Base-by-base conservation (phyloP, 2,329 filamentous ascomycete genomes). In the Fusarium sp. region DNA sequence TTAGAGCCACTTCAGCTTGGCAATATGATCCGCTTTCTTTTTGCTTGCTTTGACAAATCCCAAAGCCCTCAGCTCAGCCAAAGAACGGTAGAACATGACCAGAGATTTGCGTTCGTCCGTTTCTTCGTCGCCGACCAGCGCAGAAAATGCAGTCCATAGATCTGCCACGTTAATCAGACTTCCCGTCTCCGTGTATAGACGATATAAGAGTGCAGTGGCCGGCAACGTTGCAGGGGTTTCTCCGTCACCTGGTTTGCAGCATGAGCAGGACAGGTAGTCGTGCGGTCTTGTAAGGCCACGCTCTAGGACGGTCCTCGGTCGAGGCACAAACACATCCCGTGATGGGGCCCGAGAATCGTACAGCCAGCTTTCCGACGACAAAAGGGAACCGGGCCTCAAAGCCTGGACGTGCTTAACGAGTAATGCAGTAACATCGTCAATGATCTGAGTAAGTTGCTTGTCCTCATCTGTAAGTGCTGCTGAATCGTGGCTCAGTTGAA, bases 1-100 rank as follows among this genome's bases (percentile, higher is more conserved):
- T 61, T 65, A 88, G 66, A 96, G 82, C 74, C 95, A 96, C 78
- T 92, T 94, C 89, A 94, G 85, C 83, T 98, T 98, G 41, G 93
- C 91, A 72, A 98, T 84, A 81, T 98, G 95, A 78, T 98, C 96
- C 25, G 90, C 89, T 84, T 97, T 97, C 84, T 94, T 97, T 81
- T 91, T 92, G 76, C 92, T 98, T 66, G 87, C 86, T 83, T 96
- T 98, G 66, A 98, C 87, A 81, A 98, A 91, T 10, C 96, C 96
- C 75, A 99, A 84, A 57, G 91, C 88, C 79, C 91, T 91, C 78
- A 99, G 80, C 80, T 99, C 96, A 1, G 95, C 93, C 67, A 98
- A 80, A 8, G 88, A 92, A 65, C 90, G 87, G 80, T 98, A 98
- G 80, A 98, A 99, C 62, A 92, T 82, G 44, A 94, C 89, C 81